Conservation (phyloP, 2,329 filamentous ascomycete species). For the Fusarium domesticum region DNA sequence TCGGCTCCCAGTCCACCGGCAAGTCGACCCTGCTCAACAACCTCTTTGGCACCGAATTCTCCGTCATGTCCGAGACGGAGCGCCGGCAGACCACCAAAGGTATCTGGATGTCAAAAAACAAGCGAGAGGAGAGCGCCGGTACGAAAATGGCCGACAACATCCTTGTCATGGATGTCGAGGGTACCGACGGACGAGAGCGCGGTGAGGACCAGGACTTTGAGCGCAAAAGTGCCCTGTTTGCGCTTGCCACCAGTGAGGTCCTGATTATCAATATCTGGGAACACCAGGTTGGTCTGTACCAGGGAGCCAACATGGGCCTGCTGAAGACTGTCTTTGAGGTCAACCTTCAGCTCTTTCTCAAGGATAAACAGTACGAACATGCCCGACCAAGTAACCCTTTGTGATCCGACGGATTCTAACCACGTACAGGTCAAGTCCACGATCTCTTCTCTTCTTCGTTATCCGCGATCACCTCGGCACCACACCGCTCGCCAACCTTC, state of each 20-base stretch:
- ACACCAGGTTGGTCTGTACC: constrained; percentile 95
- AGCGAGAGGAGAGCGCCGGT: constrained; percentile 53
- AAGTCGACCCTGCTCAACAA: constrained; percentile 97
- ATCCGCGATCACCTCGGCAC: constrained; percentile 95
- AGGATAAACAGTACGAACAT: constrained; percentile 73
- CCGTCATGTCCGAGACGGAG: constrained; percentile 94
- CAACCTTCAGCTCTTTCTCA: constrained; percentile 93
- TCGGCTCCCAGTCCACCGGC: constrained; percentile 96
- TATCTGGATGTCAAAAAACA: constrained; percentile 99
- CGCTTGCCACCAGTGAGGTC: constrained; percentile 94
- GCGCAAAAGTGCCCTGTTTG: constrained; percentile 95
- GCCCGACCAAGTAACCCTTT: constrained; percentile 31
- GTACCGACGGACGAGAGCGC: constrained; percentile 91
- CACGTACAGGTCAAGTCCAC: constrained; percentile 66
- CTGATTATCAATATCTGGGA: constrained; percentile 99
- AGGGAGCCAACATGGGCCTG: constrained; percentile 97
- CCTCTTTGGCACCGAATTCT: constrained; percentile 93
- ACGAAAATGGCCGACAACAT: constrained; percentile 91
- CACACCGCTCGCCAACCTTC: constrained; percentile 85
- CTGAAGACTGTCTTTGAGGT: constrained; percentile 99
- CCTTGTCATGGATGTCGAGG: constrained; percentile 98
- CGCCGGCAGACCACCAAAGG: constrained; percentile 96
- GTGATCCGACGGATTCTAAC: constrained; percentile 18
- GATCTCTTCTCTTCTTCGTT: constrained; percentile 95
- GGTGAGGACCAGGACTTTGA: constrained; percentile 99